Base-by-base conservation (phyloP, 352 stramenopile genomes). In the Globisporangium echinulatum region DNA sequence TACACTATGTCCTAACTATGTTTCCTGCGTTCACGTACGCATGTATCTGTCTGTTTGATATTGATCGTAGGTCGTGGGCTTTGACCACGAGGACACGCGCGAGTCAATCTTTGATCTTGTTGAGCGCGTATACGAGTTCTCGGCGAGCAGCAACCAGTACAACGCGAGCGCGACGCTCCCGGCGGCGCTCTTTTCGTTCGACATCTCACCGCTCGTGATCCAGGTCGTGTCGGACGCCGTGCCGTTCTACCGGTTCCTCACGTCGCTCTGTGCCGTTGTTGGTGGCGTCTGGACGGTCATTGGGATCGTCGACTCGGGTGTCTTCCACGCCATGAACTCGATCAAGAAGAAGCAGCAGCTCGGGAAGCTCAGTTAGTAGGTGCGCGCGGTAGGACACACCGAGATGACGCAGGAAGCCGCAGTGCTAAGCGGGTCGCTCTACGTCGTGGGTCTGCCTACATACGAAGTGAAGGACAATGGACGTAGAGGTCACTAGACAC, bases 181-280 rank as follows among this genome's bases (percentile, higher is more conserved):
- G 19, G 74, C 77, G 19, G 78, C 80, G 51, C 60, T 89, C 51
- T 90, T 94, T 62, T 85, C 72, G 48, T 92, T 90, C 59, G 85
- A 94, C 67, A 87, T 91, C 42, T 89, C 81, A 52, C 85, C 85
- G 53, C 67, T 94, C 39, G 79, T 88, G 62, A 82, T 92, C 54
- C 70, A 85, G 48, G 62, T 92, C 63, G 70, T 76, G 9, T 72
- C 73, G n/a, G 73, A 89, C 61, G 72, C 69, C 52, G 69, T 90
- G 54, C 85, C 85, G 58, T 85, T 93, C 58, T 95, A 92, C 66
- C 82, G 84, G 59, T 95, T 95, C 52, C 60, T 95, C 61, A 95
- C 85, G 37, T 84, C 82, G 50, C 62, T 90, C 17, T 95, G 84
- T 42, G 85, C 85, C 47, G 85, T 95, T 49, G 79, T 95, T 47